Conservation (phyloP, 495 filamentous ascomycete genomes). For the Penicillium manginii region DNA sequence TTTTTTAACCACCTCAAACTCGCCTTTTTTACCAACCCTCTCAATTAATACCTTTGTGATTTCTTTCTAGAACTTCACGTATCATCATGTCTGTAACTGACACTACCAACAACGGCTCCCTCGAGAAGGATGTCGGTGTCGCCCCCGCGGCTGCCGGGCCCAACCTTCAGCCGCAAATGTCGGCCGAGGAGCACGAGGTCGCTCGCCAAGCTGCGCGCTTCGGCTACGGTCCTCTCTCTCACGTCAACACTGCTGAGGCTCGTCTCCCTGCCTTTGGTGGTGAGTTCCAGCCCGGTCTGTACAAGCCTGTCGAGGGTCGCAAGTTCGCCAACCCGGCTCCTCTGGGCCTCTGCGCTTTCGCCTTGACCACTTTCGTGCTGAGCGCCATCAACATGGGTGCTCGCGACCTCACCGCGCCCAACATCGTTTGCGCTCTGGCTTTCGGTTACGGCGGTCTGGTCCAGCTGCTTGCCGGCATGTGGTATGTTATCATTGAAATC, state of each 20-base stretch:
- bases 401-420: slow-evolving; percentile 60
- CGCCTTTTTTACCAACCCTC: neutral
- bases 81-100: slow-evolving; percentile 37
- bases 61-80: neutral
- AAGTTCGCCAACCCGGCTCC: slow-evolving; percentile 91
- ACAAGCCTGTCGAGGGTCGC: slow-evolving; percentile 71
- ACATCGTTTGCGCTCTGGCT: slow-evolving; percentile 70
- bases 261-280: slow-evolving; percentile 85
- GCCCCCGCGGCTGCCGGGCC: slow-evolving; percentile 21
- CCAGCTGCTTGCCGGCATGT: slow-evolving; percentile 95
- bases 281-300: slow-evolving; percentile 95
- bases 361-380: slow-evolving; percentile 92
- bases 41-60: slow-evolving; percentile 1
- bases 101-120: slow-evolving; percentile 23
- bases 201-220: slow-evolving; percentile 53
- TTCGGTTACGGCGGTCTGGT: slow-evolving; percentile 87
- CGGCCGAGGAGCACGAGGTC: slow-evolving; percentile 50
- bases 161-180: slow-evolving; percentile 38
- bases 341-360: slow-evolving; percentile 86
- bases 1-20: slow-evolving; percentile 14
- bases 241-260: slow-evolving; percentile 65
- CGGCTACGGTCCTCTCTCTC: slow-evolving; percentile 68
- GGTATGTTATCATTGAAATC: slow-evolving; percentile 61
- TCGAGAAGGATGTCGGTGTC: slow-evolving; percentile 44
- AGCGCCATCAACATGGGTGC: slow-evolving; percentile 80